Base-by-base conservation (phyloP, 2,329 filamentous ascomycete genomes). In the Ceratocystis smalleyi region DNA sequence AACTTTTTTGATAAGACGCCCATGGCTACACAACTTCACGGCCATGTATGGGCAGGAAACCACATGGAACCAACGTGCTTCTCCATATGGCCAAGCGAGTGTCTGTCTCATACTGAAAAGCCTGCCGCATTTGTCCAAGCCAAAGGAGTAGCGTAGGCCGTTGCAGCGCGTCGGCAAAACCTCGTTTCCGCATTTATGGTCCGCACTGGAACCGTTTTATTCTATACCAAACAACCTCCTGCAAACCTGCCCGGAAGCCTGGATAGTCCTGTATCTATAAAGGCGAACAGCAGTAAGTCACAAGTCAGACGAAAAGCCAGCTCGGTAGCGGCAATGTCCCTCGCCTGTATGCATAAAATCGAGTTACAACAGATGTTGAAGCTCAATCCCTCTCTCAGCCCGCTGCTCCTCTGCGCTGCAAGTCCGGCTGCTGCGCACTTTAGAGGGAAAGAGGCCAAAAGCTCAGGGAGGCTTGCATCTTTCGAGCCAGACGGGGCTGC, bases 291-390 rank as follows among this genome's bases (percentile, higher is more conserved):
- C 54, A 57, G 54, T 3, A 57, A 57, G 27, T 57, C 54, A 19
- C 54, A 57, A 57, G 54, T 35, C 30, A 35, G 27, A 57, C 54
- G 27, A 35, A 30, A 57, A 57, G 27, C 54, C 30, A 57, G 15
- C 22, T 57, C 27, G 54, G 54, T 35, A 57, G 54, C 54, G 54
- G 54, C 27, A 57, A 57, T 57, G 54, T 57, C 27, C 54, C 27
- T 57, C 54, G 54, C 54, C 54, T 57, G 54, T n/a, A 57, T 57
- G 54, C 54, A 57, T 57, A 35, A 57, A n/a, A n/a, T 57, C 54
- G 54, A 57, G 54, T 57, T 57, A 57, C 54, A 57, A 10, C 54
- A 57, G 54, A 57, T 57, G 54, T 3, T 57, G 54, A 32, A 57
- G 54, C 30, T 24, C 27, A 32, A 35, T 57, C 24, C 54, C 17